Conservation (phyloP, 139 green algal genomes). For the Auxenochlorella pyrenoidosa region DNA sequence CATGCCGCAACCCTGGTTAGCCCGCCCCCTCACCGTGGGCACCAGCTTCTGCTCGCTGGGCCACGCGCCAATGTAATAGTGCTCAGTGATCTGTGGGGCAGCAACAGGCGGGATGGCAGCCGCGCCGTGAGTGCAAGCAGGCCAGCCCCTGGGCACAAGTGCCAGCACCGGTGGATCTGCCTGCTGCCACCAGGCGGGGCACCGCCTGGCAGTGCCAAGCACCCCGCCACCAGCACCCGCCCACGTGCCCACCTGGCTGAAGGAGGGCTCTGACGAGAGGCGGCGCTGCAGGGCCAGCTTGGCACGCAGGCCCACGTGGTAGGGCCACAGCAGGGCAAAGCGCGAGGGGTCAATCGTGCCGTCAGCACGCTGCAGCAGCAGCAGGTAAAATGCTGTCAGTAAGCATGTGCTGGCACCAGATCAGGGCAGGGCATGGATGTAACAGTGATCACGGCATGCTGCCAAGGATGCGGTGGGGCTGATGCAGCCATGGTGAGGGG, state of each 20-base stretch:
- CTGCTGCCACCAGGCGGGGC: too few relatives aligned
- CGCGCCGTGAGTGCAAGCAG: neutral
- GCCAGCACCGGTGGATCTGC: too few relatives aligned
- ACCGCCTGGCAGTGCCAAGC: too few relatives aligned
- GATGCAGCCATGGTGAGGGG: too few relatives aligned
- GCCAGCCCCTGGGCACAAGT: neutral
- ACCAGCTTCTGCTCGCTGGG: conserved; percentile 44
- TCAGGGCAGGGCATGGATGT: too few relatives aligned
- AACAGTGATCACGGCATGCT: too few relatives aligned
- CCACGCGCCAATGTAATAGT: conserved; percentile 56
- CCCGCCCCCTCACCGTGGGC: conserved; percentile 32
- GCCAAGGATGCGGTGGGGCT: too few relatives aligned
- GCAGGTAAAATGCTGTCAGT: neutral
- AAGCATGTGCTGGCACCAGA: too few relatives aligned
- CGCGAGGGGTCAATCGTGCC: conserved; percentile 47
- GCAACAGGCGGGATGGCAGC: neutral
- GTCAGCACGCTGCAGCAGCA: conserved; percentile 21
- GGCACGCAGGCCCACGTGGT: conserved; percentile 62
- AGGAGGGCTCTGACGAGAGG: conserved; percentile 53
- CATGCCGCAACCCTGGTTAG: neutral
- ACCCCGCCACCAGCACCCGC: too few relatives aligned
- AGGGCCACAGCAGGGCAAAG: conserved; percentile 60
- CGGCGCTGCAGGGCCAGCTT: conserved; percentile 60
- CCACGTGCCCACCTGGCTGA: conserved; percentile 22
- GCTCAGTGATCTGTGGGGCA: conserved; percentile 38